Evolutionary conservation across 1,139 yeast genomes (phyloP).

Genomic region (Diutina sp.): DNA sequence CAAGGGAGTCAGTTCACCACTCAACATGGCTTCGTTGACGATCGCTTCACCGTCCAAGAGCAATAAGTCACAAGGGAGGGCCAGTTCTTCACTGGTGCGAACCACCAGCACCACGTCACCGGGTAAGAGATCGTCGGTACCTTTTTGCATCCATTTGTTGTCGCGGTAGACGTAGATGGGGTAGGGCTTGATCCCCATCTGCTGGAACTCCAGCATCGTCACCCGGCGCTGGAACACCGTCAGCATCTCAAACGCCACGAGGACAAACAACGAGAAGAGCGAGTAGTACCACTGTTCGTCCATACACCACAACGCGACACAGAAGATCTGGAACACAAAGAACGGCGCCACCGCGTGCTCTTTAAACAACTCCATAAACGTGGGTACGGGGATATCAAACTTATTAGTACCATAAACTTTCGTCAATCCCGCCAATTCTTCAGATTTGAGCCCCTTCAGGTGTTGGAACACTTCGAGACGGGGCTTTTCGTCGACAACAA

Average conservation of each 20-base stretch:
- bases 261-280: slow-evolving; percentile 80
- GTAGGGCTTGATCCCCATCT: slow-evolving; percentile 96
- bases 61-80: slow-evolving; percentile 91
- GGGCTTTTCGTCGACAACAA: slow-evolving; percentile 55
- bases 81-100: slow-evolving; percentile 83
- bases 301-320: slow-evolving; percentile 92
- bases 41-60: slow-evolving; percentile 82
- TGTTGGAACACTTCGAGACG: slow-evolving; percentile 46
- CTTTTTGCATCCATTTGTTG: slow-evolving; percentile 53
- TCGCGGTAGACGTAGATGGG: slow-evolving; percentile 62
- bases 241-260: slow-evolving; percentile 86
- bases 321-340: slow-evolving; percentile 90
- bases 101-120: slow-evolving; percentile 85
- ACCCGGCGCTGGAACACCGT: slow-evolving; percentile 92
- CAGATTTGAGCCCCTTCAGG: slow-evolving; percentile 43
- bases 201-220: slow-evolving; percentile 88
- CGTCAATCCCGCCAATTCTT: slow-evolving; percentile 39
- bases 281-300: slow-evolving; percentile 98
- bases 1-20: slow-evolving; percentile 96
- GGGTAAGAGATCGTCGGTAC: slow-evolving; percentile 72
- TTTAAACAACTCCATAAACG: slow-evolving; percentile 79
- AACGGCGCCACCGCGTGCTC: slow-evolving; percentile 99
- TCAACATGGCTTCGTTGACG: slow-evolving; percentile 94
- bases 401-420: slow-evolving; percentile 73
- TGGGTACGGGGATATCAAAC: slow-evolving; percentile 92